Conservation (phyloP, 2,329 filamentous ascomycete genomes). For the Monosporascus cannonballus region DNA sequence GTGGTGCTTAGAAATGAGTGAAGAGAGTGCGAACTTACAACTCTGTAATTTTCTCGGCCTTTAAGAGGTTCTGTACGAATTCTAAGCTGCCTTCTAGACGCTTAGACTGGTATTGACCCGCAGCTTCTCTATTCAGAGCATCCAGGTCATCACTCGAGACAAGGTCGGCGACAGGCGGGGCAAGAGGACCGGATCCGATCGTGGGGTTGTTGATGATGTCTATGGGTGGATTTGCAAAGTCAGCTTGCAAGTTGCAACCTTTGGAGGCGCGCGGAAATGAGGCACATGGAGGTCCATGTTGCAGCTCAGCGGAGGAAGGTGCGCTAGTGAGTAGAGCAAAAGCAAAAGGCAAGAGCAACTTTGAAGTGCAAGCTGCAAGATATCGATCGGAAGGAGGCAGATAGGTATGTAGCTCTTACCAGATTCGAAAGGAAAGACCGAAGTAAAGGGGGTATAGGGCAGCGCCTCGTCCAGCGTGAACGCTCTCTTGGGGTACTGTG, state of each 20-base stretch:
- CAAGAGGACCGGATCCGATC: conserved; percentile 50
- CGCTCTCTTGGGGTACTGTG: conserved; percentile 28
- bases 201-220: conserved; percentile 62
- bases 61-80: conserved; percentile 69
- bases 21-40: conserved; percentile 43
- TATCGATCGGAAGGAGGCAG: background rate
- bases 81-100: conserved; percentile 66
- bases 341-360: conserved; percentile 9
- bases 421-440: conserved; percentile 71
- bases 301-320: background rate
- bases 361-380: background rate
- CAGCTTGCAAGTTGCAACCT: conserved; percentile 8
- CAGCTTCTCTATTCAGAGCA: conserved; percentile 65
- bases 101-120: conserved; percentile 51
- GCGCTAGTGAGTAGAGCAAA: background rate
- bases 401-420: conserved; percentile 41
- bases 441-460: conserved; percentile 77
- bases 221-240: conserved; percentile 24
- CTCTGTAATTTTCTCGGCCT: conserved; percentile 62
- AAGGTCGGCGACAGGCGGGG: conserved; percentile 43
- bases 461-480: conserved; percentile 69
- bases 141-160: conserved; percentile 54
- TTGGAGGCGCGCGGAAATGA: background rate
- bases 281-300: background rate
- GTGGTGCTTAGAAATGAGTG: background rate